These are phyloP conservation scores for Talaromyces adpressus DNA, from an alignment of 495 filamentous ascomycete species.

Conservation along the genomic window DNA sequence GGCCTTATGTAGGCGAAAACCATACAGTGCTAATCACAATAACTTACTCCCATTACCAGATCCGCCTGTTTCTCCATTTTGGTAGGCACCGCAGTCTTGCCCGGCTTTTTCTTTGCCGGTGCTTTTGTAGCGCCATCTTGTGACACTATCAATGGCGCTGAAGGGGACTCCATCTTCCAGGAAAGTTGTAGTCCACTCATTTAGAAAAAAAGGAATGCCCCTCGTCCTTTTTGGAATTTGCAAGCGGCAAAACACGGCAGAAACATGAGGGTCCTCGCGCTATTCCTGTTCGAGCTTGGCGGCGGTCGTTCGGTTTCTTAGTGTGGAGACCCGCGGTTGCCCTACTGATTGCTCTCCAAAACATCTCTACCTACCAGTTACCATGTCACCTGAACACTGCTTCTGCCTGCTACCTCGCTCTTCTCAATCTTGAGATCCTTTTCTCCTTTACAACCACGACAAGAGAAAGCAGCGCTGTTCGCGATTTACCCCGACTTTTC, in stretches of 20 bases:
- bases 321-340: neutral
- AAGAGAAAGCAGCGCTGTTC: neutral
- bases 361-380: neutral
- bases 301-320: neutral
- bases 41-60: constrained; percentile 61
- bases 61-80: constrained; percentile 50
- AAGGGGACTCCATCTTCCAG: neutral
- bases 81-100: constrained; percentile 1
- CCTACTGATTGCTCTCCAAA: neutral
- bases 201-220: neutral
- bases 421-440: neutral
- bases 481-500: neutral
- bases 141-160: neutral
- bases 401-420: neutral
- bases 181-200: neutral
- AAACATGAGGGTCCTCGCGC: neutral
- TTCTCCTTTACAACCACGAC: neutral
- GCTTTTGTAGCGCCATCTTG: neutral
- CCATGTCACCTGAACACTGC: constrained; percentile 5
- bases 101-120: neutral
- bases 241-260: constrained; percentile 2
- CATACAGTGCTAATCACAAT: constrained; percentile 1
- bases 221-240: constrained; percentile 2
- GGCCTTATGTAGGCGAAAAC: neutral
- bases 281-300: neutral